These are phyloP conservation scores for Hygrophoropsis aurantiaca DNA, from an alignment of 768 basidiomycete species.

Conservation along the genomic window DNA sequence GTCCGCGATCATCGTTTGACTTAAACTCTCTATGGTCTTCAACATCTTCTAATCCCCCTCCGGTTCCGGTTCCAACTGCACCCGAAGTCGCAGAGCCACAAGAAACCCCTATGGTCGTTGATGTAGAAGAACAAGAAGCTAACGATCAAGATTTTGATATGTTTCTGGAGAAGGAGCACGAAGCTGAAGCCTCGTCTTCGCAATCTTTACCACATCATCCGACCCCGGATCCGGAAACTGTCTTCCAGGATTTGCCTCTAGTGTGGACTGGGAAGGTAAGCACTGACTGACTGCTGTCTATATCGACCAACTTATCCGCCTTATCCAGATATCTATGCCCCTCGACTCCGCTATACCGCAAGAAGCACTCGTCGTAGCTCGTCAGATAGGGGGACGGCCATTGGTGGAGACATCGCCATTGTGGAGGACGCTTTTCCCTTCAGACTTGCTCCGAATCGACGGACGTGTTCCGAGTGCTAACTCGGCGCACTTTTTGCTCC, in stretches of 20 bases:
- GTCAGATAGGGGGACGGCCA: conserved; percentile 76
- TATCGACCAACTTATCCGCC: conserved; percentile 12
- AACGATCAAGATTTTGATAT: conserved; percentile 87
- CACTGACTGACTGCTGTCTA: background rate
- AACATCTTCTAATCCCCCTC: conserved; percentile 33
- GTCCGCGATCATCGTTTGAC: conserved; percentile 61
- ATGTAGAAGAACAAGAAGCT: conserved; percentile 37
- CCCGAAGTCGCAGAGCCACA: conserved; percentile 29
- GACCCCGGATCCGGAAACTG: conserved; percentile 44
- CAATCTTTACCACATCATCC: conserved; percentile 14
- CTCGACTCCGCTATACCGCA: conserved; percentile 69
- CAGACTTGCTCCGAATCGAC: conserved; percentile 70
- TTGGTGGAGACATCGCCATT: conserved; percentile 56
- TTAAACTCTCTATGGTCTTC: conserved; percentile 71
- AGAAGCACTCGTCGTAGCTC: conserved; percentile 64
- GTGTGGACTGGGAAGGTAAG: conserved; percentile 80
- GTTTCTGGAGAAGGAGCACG: conserved; percentile 67
- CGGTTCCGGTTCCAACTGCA: conserved; percentile 23
- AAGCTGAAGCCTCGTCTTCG: conserved; percentile 25
- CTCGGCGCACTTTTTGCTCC: conserved; percentile 75
- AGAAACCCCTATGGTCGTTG: conserved; percentile 47
- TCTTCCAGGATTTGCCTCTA: conserved; percentile 54
- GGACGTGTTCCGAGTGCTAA: conserved; percentile 80
- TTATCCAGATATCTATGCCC: conserved; percentile 71
- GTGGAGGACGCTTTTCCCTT: conserved; percentile 79